phyloP scores from a whole-genome alignment of 176 grass and related monocot species.

The Rhipidocladum racemiflorum region DNA sequence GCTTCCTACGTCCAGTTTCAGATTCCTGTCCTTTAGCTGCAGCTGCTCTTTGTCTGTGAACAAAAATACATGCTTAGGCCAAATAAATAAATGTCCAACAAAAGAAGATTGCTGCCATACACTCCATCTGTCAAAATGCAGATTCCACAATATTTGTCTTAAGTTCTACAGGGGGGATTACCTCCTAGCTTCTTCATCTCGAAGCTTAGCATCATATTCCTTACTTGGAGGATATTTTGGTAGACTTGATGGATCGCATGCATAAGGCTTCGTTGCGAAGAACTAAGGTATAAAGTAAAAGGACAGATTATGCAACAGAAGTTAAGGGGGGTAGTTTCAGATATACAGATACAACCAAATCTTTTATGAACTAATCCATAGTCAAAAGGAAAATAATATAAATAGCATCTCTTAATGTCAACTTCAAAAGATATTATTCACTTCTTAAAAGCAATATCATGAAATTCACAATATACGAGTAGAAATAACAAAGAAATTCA shows the following conservation, averaged over 20 bases:
- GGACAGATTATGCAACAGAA: conserved; percentile 15
- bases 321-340: neutral
- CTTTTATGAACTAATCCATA: conserved; percentile 7
- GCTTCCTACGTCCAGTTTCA: conserved; percentile 70
- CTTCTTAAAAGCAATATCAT: neutral
- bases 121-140: neutral
- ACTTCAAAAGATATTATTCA: conserved; percentile 5
- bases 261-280: conserved; percentile 75
- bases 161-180: conserved; percentile 19
- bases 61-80: neutral
- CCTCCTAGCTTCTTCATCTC: conserved; percentile 94
- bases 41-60: conserved; percentile 77
- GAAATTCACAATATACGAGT: neutral
- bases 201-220: conserved; percentile 94
- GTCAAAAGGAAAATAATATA: neutral
- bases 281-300: conserved; percentile 37
- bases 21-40: conserved; percentile 62
- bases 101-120: neutral
- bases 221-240: conserved; percentile 99
- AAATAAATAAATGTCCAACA: conserved; percentile 5
- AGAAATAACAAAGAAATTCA: conserved; percentile 10
- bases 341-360: conserved; percentile 17
- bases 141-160: neutral
- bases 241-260: conserved; percentile 84
- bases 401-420: conserved; percentile 1